Evolutionary conservation across 495 filamentous ascomycete genomes (phyloP), one percentile per base, ranked within the genome.

Genomic region (Neurospora discreta): DNA sequence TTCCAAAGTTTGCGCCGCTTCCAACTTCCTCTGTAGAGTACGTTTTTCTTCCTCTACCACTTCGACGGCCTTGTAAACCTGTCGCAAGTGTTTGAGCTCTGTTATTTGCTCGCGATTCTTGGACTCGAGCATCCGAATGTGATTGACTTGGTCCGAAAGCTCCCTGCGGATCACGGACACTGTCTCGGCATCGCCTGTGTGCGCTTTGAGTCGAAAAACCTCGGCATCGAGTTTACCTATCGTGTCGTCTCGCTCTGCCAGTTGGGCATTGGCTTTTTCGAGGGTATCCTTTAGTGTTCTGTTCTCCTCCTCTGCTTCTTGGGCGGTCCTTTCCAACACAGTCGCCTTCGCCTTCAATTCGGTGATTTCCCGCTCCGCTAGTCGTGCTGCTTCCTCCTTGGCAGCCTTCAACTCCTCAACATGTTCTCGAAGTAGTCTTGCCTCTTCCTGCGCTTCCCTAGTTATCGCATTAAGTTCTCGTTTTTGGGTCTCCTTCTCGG

Each of bases 21-120:
- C 88, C 38, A 99, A 74, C 74, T 89, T 91, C 68, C 88, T 88
- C 78, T 97, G 90, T 69, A 99, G 83, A 0, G 88, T 87, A 73
- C 91, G 86, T 83, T 98, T 98, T 82, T 99, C 93, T 77, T 99
- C 95, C 75, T 98, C 94, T 0, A 98, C 90, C n/a, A 98, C 87
- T 74, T 97, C 93, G 5, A 97, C 89, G 42, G 90, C 92, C 79
- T 92, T 94, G 75, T 92, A 89, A 23, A 90, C 78, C 77, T 93
- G 90, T 18, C 93, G 89, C 46, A 95, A 85, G 72, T 92, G 89
- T 69, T 91, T 92, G 6, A 98, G 80, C 76, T 99, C 95, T 9
- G 86, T 80, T n/a, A 83, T 79, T 75, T 97, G 94, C 68, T 96
- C 91, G 39, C 94, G 84, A 75, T 92, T 97, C 44, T 87, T 87